Evolutionary conservation across 1,139 yeast species (phyloP).

Genomic region (Taiozyma sp.): DNA sequence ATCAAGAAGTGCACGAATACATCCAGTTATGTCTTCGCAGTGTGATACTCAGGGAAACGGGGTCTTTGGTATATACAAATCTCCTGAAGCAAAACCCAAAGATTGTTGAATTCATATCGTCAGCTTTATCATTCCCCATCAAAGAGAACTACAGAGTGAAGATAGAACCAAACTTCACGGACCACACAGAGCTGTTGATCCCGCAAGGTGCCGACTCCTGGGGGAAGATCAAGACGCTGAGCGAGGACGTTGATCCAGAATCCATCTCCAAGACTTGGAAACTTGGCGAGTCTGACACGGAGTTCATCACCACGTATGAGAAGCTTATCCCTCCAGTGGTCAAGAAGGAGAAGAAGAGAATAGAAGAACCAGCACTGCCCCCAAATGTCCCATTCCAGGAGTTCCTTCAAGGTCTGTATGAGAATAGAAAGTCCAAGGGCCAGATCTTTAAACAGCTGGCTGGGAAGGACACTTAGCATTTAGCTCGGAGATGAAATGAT

Average conservation of each 20-base stretch:
- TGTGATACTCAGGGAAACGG: conserved; percentile 42
- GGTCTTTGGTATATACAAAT: conserved; percentile 26
- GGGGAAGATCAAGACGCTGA: conserved; percentile 43
- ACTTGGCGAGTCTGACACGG: conserved; percentile 1
- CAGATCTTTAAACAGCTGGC: neutral
- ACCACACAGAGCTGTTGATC: conserved; percentile 36
- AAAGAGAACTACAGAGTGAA: conserved; percentile 6
- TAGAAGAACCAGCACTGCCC: neutral
- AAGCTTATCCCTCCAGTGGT: conserved; percentile 5
- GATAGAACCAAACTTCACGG: conserved; percentile 28
- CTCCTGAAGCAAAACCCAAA: conserved; percentile 1
- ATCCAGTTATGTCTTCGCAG: conserved; percentile 53
- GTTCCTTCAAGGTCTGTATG: conserved; percentile 8
- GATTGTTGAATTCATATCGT: conserved; percentile 6
- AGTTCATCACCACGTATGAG: conserved; percentile 7
- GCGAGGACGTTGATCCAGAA: conserved; percentile 26
- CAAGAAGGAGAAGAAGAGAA: neutral
- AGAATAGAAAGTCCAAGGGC: conserved; percentile 1
- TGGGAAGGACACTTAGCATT: too few species aligned
- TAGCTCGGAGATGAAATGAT: too few species aligned
- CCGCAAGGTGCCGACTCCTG: conserved; percentile 50
- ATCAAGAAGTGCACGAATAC: conserved; percentile 31
- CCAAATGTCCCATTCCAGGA: conserved; percentile 8
- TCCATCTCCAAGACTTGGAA: conserved; percentile 12
- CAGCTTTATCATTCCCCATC: conserved; percentile 5